Evolutionary conservation across 2,329 filamentous ascomycete species (phyloP), one percentile per base, ranked within the genome.

Genomic region (Rutstroemia sydowiana): DNA sequence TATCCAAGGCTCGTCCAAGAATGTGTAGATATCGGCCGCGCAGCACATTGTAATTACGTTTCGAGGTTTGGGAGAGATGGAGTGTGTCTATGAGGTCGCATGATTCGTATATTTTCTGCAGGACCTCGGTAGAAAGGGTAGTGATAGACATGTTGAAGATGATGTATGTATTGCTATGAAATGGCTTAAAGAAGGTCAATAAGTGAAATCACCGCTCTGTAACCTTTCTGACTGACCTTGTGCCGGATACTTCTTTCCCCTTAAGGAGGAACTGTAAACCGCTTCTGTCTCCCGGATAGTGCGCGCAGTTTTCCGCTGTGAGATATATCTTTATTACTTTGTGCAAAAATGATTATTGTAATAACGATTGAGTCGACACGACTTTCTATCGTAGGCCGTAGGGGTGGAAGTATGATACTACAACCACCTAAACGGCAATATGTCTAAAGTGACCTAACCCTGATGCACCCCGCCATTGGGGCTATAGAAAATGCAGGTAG

Each of bases 51-150:
- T 63, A 60, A 37, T 59, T 59, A 42, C 54, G 56, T 45, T 57
- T 59, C 10, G 59, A 63, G 23, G 61, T 62, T 57, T 63, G 62
- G 14, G 63, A 55, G 5, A 65, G 53, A 51, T 61, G 53, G 7
- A 65, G 51, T n/a, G 63, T 56, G 40, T 63, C 62, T 56, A 59
- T 53, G 20, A 65, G 56, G 31, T 57, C 57, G 11, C 58, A 49
- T 37, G 57, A 59, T 50, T 63, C 61, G 54, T 61, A 63, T 53
- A 65, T 65, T 51, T 57, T 61, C 46, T 65, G 62, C 10, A 65
- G 53, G 50, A 65, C 45, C 57, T 65, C 63, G n/a, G 61, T 65
- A 23, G 63, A 63, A 45, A 65, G 58, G 44, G 53, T 43, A 37
- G 52, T 59, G 49, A 63, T 60, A 30, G 60, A 58, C 62, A 64